A percentile compares a stretch with the other conserved stretches of the same genome.
Conservation (phyloP, 108 stramenopile genomes). For the Cyclostephanos invisitatus region DNA sequence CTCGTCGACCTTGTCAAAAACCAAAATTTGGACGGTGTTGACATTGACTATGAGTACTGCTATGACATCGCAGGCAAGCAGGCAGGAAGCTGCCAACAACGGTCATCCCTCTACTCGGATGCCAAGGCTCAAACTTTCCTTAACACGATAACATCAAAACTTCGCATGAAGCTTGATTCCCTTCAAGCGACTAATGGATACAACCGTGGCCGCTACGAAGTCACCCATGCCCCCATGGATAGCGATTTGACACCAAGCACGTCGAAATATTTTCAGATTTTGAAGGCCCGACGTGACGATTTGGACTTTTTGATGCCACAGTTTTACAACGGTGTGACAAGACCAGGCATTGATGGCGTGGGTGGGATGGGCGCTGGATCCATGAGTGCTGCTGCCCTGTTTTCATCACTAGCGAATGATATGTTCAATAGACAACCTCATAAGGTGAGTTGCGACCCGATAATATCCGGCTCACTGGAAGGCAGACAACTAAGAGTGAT, state of each 20-base stretch:
- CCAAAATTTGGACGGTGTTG: constrained; percentile 57
- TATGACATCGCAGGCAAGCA: constrained; percentile 44
- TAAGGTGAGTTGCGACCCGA: constrained; percentile 9
- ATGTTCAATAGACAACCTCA: constrained; percentile 14
- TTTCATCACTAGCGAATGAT: constrained; percentile 33
- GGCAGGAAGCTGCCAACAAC: constrained; percentile 27
- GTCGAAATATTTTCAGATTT: constrained; percentile 46
- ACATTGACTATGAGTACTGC: constrained; percentile 77
- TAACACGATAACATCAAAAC: constrained; percentile 18
- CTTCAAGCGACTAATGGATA: constrained; percentile 39
- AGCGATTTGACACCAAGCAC: constrained; percentile 46
- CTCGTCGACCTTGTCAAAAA: constrained; percentile 52
- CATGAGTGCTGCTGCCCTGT: constrained; percentile 32
- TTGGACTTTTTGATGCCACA: too few species aligned
- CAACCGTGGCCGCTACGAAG: constrained; percentile 43
- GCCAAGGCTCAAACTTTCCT: constrained; percentile 38
- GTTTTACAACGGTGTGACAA: constrained; percentile 60
- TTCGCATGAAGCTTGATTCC: constrained; percentile 43
- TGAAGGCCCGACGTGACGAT: constrained; percentile 27
- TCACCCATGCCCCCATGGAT: constrained; percentile 73
- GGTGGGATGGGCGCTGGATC: constrained; percentile 16
- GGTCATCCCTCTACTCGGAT: constrained; percentile 16
- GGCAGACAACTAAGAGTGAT: not conserved
- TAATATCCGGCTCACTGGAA: not conserved
- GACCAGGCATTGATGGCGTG: constrained; percentile 49